phyloP scores from a whole-genome alignment of 768 basidiomycete genomes.

The Suillus paluster region DNA sequence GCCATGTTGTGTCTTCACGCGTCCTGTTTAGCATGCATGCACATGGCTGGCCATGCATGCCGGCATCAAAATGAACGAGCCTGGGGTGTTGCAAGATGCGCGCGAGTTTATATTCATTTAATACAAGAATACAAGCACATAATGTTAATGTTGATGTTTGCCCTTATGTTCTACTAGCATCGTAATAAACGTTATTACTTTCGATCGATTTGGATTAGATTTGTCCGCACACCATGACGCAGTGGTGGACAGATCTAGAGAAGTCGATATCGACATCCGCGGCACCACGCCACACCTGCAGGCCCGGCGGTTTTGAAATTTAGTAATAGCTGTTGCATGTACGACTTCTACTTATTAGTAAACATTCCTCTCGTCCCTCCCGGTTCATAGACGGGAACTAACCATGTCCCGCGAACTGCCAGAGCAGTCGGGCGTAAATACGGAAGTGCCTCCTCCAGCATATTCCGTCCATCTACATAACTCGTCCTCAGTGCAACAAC shows the following conservation, averaged over 20 bases:
- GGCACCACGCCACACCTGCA: background rate
- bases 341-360: background rate
- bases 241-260: background rate
- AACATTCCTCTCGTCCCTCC: background rate
- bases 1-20: background rate
- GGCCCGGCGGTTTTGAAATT: no score
- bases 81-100: background rate
- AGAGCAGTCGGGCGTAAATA: slow-evolving; percentile 24
- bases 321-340: no score
- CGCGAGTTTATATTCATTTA: background rate
- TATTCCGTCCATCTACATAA: slow-evolving; percentile 24
- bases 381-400: background rate
- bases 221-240: no score
- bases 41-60: background rate
- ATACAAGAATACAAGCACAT: background rate
- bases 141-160: background rate
- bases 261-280: background rate
- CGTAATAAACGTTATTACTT: background rate
- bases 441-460: slow-evolving; percentile 35
- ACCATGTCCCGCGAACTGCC: background rate
- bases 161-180: background rate
- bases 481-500: slow-evolving; percentile 22
- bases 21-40: background rate
- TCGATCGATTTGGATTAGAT: background rate
- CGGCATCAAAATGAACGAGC: no score